Conservation (phyloP, 306 rosid genomes). For the Vigna radiata region DNA sequence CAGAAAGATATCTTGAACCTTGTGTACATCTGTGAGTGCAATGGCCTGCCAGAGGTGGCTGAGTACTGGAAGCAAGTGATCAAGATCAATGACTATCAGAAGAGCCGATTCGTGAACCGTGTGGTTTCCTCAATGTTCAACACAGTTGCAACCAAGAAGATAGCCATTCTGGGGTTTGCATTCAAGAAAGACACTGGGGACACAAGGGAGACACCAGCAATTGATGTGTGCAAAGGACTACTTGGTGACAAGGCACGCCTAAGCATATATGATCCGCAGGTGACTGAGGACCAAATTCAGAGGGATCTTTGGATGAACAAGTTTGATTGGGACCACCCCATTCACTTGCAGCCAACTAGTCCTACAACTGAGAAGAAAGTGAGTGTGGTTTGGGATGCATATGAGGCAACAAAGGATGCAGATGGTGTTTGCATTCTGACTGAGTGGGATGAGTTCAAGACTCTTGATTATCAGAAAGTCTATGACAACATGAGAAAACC, state of each 20-base stretch:
- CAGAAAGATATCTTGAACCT: constrained; percentile 93
- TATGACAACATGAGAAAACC: constrained; percentile 89
- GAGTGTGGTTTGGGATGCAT: constrained; percentile 82
- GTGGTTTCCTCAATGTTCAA: constrained; percentile 92
- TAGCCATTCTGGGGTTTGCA: constrained; percentile 89
- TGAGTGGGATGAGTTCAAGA: constrained; percentile 97
- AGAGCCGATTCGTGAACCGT: constrained; percentile 89
- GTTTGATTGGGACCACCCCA: constrained; percentile 96
- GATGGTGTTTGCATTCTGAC: constrained; percentile 88
- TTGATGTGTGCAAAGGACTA: constrained; percentile 92
- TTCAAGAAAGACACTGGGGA: constrained; percentile 97
- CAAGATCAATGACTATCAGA: constrained; percentile 94
- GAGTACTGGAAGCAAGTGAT: constrained; percentile 99
- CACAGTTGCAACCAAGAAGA: constrained; percentile 84
- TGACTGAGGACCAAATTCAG: constrained; percentile 87
- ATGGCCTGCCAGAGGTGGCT: constrained; percentile 96
- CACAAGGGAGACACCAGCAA: constrained; percentile 92
- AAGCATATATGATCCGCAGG: constrained; percentile 89
- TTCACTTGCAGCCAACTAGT: constrained; percentile 82
- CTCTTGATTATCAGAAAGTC: constrained; percentile 78
- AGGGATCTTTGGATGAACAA: constrained; percentile 83
- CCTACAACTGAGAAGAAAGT: constrained; percentile 85
- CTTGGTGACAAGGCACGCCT: constrained; percentile 79
- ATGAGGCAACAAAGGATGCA: constrained; percentile 85
- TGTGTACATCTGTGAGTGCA: constrained; percentile 92